Evolutionary conservation across 2,329 filamentous ascomycete species (phyloP).

Genomic region (Colletotrichum spinosum): DNA sequence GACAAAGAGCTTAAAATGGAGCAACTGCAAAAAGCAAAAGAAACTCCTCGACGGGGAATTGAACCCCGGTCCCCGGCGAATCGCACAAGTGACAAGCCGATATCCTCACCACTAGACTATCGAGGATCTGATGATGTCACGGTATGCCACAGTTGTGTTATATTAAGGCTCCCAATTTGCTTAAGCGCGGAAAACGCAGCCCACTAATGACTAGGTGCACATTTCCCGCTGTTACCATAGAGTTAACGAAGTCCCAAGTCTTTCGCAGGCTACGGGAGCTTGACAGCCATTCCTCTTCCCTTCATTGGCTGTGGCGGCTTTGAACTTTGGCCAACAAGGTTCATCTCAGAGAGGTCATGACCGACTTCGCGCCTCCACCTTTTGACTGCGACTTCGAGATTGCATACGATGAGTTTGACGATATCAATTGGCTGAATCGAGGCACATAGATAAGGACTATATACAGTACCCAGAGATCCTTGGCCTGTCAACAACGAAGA

Average conservation of each 20-base stretch:
- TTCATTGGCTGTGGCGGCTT: no score
- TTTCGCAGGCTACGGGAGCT: no score
- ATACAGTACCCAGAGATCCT: constrained; percentile 11
- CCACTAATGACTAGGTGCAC: no score
- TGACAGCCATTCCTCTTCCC: no score
- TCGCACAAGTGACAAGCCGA: constrained; percentile 29
- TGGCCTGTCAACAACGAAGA: constrained; percentile 30
- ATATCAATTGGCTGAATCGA: constrained; percentile 16
- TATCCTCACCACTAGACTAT: constrained; percentile 39
- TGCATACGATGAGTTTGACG: constrained; percentile 1
- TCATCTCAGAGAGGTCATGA: no score
- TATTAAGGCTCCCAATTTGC: fast-evolving
- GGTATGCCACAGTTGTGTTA: background rate
- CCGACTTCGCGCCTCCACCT: no score
- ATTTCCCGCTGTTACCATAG: no score
- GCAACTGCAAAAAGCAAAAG: constrained; percentile 5
- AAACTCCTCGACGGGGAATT: constrained; percentile 37
- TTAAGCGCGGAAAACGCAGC: background rate
- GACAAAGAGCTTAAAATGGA: background rate
- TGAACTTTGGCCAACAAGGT: no score
- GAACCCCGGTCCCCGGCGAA: constrained; percentile 37
- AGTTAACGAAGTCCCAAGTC: no score
- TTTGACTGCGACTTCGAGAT: no score
- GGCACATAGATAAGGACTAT: background rate
- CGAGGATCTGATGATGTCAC: constrained; percentile 13